Evolutionary conservation across 192 early-diverging fungal genomes (phyloP).

Genomic region (Phycomyces blakesleeanus): DNA sequence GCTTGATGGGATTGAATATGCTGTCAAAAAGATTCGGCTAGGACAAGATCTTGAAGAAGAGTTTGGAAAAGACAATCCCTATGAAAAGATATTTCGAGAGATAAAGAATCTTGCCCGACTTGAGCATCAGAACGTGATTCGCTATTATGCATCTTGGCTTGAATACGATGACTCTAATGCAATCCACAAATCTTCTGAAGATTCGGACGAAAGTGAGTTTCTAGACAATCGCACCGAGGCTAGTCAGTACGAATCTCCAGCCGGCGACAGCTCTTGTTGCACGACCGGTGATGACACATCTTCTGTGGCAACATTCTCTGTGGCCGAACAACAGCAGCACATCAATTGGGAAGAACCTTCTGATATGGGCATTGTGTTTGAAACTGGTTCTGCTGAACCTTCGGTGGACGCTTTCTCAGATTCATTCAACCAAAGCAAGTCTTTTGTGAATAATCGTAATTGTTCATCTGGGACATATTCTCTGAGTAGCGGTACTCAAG

Average conservation of each 20-base stretch:
- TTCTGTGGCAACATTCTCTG: background rate
- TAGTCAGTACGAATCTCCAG: too few species aligned
- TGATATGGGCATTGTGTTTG: slow-evolving; percentile 1
- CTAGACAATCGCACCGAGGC: background rate
- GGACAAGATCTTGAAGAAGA: slow-evolving; percentile 33
- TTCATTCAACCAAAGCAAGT: background rate
- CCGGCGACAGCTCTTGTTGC: background rate
- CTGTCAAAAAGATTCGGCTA: slow-evolving; percentile 82
- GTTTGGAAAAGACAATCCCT: slow-evolving; percentile 32
- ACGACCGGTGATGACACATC: background rate
- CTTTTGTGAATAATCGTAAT: background rate
- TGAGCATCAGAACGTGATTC: slow-evolving; percentile 86
- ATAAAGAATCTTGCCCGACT: slow-evolving; percentile 84
- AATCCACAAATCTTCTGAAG: too few species aligned
- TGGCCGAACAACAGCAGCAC: too few species aligned
- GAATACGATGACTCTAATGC: slow-evolving; percentile 54
- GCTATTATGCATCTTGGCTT: slow-evolving; percentile 92
- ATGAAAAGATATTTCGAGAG: slow-evolving; percentile 81
- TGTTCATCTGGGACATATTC: too few species aligned
- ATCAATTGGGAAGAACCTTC: background rate
- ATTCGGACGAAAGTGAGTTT: background rate
- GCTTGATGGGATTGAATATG: slow-evolving; percentile 88
- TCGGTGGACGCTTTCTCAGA: slow-evolving; percentile 13
- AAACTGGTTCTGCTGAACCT: slow-evolving; percentile 18
- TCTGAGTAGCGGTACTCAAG: too few species aligned